phyloP scores from a whole-genome alignment of 148 eudicot species.

The Fagopyrum tataricum region DNA sequence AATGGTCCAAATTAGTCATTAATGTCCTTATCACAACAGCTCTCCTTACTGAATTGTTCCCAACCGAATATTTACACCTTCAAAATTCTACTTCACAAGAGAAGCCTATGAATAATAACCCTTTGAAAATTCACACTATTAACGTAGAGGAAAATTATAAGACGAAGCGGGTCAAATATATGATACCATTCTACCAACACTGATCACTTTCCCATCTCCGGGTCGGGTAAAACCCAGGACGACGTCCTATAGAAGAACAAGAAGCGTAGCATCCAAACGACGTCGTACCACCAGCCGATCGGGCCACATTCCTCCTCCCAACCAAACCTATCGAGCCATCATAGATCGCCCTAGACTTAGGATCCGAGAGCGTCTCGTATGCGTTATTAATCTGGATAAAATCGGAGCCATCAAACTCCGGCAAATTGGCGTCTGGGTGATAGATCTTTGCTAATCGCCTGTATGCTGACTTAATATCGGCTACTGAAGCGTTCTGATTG shows the following conservation, averaged over 20 bases:
- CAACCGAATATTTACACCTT: too few relatives aligned
- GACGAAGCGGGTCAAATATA: neutral
- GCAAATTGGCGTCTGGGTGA: constrained; percentile 39
- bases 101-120: too few relatives aligned
- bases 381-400: constrained; percentile 49
- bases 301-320: constrained; percentile 1
- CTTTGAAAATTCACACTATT: too few relatives aligned
- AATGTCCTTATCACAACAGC: too few relatives aligned
- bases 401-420: constrained; percentile 18
- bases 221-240: constrained; percentile 29
- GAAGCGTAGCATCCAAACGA: neutral
- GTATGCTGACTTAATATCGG: constrained; percentile 53
- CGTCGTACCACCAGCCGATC: neutral
- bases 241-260: constrained; percentile 4
- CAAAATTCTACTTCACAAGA: too few relatives aligned
- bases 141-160: neutral
- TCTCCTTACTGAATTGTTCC: too few relatives aligned
- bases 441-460: constrained; percentile 43
- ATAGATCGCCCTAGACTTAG: constrained; percentile 29
- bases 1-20: too few relatives aligned
- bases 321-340: constrained; percentile 19
- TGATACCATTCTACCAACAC: constrained; percentile 48
- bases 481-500: constrained; percentile 29
- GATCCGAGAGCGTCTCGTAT: constrained; percentile 51
- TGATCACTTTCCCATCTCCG: constrained; percentile 63